A percentile compares a stretch with the other conserved stretches of the same genome.
Conservation (phyloP, 345 rosid genomes). For the Capsella bursapastoris region DNA sequence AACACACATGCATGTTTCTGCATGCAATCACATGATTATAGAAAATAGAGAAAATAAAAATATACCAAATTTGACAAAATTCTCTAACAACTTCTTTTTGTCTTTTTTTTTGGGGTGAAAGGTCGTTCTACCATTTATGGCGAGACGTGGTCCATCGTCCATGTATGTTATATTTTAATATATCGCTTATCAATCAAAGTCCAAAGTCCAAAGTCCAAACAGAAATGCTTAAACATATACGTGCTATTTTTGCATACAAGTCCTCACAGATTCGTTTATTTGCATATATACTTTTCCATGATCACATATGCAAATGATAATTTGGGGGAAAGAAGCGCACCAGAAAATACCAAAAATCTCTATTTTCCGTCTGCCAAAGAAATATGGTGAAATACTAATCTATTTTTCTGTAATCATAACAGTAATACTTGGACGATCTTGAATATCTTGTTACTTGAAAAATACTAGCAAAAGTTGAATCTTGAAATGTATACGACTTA, state of each 20-base stretch:
- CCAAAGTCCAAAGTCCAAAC: neutral
- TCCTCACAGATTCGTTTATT: neutral
- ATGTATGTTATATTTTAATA: neutral
- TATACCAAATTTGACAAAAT: neutral
- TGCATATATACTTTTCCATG: neutral
- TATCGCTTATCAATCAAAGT: neutral
- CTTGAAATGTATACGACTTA: constrained; percentile 34
- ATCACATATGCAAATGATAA: neutral
- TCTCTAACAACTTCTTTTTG: neutral
- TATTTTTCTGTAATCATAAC: neutral
- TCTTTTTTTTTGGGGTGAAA: neutral
- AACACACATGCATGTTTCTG: neutral
- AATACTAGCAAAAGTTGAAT: neutral
- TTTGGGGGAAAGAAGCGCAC: neutral
- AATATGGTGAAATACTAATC: neutral
- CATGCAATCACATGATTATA: neutral
- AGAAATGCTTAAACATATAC: neutral
- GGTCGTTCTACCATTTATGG: constrained; percentile 17
- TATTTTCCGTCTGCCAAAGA: neutral
- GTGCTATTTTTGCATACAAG: neutral
- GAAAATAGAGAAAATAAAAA: neutral
- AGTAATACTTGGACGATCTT: neutral
- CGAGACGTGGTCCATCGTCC: neutral
- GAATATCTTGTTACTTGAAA: neutral
- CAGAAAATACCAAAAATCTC: neutral